Percentiles rank a stretch among this genome's conserved stretches.
phyloP scores from a whole-genome alignment of 1,284 basidiomycete genomes.

The Sanghuangporus sanghuang region DNA sequence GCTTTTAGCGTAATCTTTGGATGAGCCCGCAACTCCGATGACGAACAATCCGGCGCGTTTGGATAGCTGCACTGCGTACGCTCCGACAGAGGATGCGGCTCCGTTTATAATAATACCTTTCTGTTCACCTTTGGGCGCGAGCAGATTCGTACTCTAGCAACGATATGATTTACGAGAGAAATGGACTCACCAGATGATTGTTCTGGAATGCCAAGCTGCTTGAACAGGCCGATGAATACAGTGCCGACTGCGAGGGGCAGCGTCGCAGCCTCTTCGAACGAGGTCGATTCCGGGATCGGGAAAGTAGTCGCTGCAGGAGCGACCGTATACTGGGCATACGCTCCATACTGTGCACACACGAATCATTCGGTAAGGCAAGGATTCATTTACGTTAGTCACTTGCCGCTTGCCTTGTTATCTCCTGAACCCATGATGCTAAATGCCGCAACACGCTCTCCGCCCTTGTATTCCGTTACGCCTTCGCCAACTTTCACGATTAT shows the following conservation, averaged over 20 bases:
- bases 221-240: slow-evolving; percentile 28
- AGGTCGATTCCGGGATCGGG: slow-evolving; percentile 2
- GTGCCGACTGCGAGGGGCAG: slow-evolving; percentile 30
- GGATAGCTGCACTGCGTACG: slow-evolving; percentile 29
- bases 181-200: background rate
- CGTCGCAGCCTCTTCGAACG: slow-evolving; percentile 30
- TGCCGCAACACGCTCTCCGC: slow-evolving; percentile 21
- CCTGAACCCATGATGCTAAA: slow-evolving; percentile 21
- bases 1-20: slow-evolving; percentile 17
- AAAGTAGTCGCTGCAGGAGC: slow-evolving; percentile 9
- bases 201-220: slow-evolving; percentile 22
- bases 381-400: background rate
- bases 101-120: slow-evolving; percentile 28
- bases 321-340: slow-evolving; percentile 12
- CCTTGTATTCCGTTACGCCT: slow-evolving; percentile 17
- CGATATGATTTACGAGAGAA: background rate
- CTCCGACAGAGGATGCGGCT: slow-evolving; percentile 29
- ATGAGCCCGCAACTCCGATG: slow-evolving; percentile 27
- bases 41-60: slow-evolving; percentile 23
- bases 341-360: slow-evolving; percentile 8
- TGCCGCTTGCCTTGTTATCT: slow-evolving; percentile 6
- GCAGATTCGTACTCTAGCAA: background rate
- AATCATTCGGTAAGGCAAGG: background rate
- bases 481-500: slow-evolving; percentile 16
- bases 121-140: background rate